Evolutionary conservation across 2,329 filamentous ascomycete species (phyloP), one percentile per base, ranked within the genome.

Genomic region (Colletotrichum gigasporum): DNA sequence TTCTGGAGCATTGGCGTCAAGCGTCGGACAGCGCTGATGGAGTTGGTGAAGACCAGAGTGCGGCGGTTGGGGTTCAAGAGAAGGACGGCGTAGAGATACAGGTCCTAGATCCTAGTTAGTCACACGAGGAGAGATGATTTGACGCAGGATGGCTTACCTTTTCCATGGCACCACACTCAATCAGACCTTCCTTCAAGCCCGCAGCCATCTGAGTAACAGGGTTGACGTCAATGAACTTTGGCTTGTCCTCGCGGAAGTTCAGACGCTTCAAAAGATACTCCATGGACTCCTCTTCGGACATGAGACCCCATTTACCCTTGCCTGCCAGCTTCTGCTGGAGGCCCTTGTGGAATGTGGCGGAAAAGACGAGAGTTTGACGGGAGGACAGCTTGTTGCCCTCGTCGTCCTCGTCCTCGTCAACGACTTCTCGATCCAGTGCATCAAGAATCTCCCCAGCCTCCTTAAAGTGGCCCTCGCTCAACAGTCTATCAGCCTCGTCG

Each of bases 391-490:
- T 71, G 0, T 81, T 77, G 9, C 84, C 81, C 4, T 84, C 81
- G 2, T 83, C 82, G 5, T 82, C 79, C 1, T 80, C 76, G 6
- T 83, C 82, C 20, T 85, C 82, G 16, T 86, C 83, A 2, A 92
- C 90, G 45, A 93, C 89, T 37, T 85, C 80, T 26, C 89, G 85
- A 71, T 97, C 93, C 9, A 99, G 80, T 0, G 93, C 88, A 60
- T 89, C 89, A 14, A 99, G 79, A 20, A 99, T 97, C 60, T 97
- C 91, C 69, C 94, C 91, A 4, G 94, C 89, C 75, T 99, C 96
- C 76, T 97, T 95, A 80, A 97, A 99, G 73, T 97, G 92, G 0
- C 96, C 96, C 69, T 96, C 92, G 54, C 93, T 96, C 66, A 99
- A 85, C 16, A 99, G 83, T 54, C 96, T 87, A 80, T 99, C 96